Conservation (phyloP, 192 early-diverging fungal species). For the Chytriomyces confervae region DNA sequence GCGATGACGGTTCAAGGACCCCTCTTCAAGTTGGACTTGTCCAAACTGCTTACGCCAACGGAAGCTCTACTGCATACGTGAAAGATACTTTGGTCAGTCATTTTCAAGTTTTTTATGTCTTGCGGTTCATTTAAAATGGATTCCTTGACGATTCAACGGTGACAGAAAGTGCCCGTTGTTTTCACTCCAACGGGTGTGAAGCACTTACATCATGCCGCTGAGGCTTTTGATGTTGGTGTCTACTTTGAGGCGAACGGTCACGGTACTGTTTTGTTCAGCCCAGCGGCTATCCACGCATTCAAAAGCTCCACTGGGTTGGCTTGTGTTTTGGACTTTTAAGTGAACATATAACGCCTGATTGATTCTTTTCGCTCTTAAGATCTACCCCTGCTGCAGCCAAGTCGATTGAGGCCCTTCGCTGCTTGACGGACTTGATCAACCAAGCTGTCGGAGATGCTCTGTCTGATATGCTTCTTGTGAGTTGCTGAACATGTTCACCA, state of each 20-base stretch:
- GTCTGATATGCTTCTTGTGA: slow-evolving; percentile 88
- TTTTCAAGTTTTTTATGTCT: slow-evolving; percentile 13
- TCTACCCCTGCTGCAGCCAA: slow-evolving; percentile 75
- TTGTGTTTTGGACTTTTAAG: not conserved
- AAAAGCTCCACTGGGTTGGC: slow-evolving; percentile 64
- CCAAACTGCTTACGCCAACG: slow-evolving; percentile 99
- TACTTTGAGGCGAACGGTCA: slow-evolving; percentile 99
- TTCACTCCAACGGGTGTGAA: slow-evolving; percentile 98
- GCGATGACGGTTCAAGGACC: slow-evolving; percentile 25
- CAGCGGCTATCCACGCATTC: slow-evolving; percentile 77
- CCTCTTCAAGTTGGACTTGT: slow-evolving; percentile 91
- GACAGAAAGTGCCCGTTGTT: slow-evolving; percentile 87
- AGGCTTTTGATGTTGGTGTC: slow-evolving; percentile 96
- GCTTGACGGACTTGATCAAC: slow-evolving; percentile 94
- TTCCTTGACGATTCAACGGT: not conserved
- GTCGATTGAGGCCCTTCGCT: slow-evolving; percentile 79
- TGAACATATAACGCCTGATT: not conserved
- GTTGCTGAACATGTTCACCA: not conserved
- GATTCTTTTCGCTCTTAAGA: slow-evolving; percentile 24
- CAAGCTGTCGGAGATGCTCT: slow-evolving; percentile 98
- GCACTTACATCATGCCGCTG: slow-evolving; percentile 98
- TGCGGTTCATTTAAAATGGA: not conserved
- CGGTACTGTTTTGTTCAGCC: slow-evolving; percentile 96
- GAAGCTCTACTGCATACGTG: slow-evolving; percentile 92
- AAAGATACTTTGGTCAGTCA: slow-evolving; percentile 76